phyloP scores from a whole-genome alignment of 2,329 filamentous ascomycete genomes.

The Graphiopsis chlorocephala region DNA sequence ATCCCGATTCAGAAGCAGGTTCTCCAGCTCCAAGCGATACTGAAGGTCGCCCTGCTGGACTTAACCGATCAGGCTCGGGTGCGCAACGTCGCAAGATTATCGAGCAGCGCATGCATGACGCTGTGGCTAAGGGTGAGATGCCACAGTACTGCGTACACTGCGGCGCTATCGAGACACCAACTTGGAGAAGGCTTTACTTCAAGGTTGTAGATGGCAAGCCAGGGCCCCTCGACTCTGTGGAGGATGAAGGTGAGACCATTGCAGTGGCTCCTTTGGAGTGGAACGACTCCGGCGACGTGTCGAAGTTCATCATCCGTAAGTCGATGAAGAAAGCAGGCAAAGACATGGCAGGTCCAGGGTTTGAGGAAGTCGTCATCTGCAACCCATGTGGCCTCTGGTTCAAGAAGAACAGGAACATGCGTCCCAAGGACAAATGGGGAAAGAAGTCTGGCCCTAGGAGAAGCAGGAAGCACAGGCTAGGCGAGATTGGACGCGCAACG shows the following conservation, averaged over 20 bases:
- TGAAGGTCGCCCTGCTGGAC: conserved; percentile 27
- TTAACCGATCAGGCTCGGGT: conserved; percentile 43
- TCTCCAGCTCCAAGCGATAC: conserved; percentile 37
- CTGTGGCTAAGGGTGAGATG: conserved; percentile 74
- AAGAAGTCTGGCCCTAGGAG: conserved; percentile 26
- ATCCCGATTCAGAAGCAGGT: conserved; percentile 33
- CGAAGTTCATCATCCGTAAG: conserved; percentile 72
- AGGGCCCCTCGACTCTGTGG: conserved; percentile 66
- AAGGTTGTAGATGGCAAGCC: conserved; percentile 70
- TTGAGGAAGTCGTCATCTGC: conserved; percentile 74
- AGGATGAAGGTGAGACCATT: conserved; percentile 69
- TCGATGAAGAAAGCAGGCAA: conserved; percentile 62
- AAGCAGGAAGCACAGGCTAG: conserved; percentile 28
- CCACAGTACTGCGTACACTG: conserved; percentile 90
- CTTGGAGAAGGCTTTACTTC: conserved; percentile 92
- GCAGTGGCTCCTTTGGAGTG: conserved; percentile 67
- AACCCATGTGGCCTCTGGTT: conserved; percentile 98
- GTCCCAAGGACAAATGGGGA: conserved; percentile 81
- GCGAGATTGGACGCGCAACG: conserved; percentile 20
- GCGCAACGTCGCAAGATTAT: conserved; percentile 67
- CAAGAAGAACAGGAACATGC: conserved; percentile 79
- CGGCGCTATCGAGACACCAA: conserved; percentile 91
- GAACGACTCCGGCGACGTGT: conserved; percentile 59
- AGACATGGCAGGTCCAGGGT: conserved; percentile 42
- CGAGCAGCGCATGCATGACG: conserved; percentile 53